These are phyloP conservation scores for Dunaliella primolecta DNA, from an alignment of 139 green algal genomes.

Conservation along the genomic window DNA sequence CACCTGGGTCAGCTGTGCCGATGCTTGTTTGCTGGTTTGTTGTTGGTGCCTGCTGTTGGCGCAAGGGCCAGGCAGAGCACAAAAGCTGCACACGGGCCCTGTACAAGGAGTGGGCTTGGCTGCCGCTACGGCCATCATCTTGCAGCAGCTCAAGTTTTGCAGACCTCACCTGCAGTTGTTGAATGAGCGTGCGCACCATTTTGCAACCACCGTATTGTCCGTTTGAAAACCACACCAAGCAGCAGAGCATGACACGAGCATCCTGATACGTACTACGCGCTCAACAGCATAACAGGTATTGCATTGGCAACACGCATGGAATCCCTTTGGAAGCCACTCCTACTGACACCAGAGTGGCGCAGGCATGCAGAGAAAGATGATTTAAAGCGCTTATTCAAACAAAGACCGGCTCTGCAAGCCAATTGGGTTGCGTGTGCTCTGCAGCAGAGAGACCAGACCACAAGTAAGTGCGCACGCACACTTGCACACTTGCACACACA, in stretches of 20 bases:
- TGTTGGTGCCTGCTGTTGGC: not conserved
- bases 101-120: not conserved
- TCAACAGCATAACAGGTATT: no score
- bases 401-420: not conserved
- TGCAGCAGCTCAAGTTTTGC: not conserved
- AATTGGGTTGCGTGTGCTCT: not conserved
- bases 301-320: not conserved
- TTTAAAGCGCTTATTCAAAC: not conserved
- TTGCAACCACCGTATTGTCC: not conserved
- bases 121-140: not conserved
- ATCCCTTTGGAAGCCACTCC: not conserved
- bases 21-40: no score
- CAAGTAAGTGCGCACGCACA: not conserved
- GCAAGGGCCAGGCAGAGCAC: not conserved
- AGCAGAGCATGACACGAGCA: no score
- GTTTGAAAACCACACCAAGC: not conserved
- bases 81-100: not conserved
- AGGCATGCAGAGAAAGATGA: not conserved
- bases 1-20: not conserved
- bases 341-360: not conserved
- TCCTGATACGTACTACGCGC: no score
- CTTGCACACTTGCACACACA: not conserved
- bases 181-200: not conserved
- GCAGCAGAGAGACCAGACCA: not conserved
- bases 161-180: not conserved